Conservation (phyloP, 805 yeast genomes). For the Candida sakaeoensis region DNA sequence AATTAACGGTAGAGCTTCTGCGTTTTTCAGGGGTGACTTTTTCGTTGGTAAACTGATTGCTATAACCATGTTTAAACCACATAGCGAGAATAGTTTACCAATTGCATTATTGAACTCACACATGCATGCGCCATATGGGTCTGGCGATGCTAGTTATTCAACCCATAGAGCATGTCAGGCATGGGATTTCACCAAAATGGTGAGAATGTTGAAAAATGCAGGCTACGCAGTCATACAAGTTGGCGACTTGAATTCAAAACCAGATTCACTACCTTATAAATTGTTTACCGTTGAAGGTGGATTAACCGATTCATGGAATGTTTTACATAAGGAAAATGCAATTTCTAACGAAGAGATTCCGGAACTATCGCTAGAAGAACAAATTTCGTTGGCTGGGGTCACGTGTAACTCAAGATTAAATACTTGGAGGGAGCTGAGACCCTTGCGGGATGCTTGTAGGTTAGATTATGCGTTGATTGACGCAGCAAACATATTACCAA, state of each 20-base stretch:
- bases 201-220: conserved; percentile 56
- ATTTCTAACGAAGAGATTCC: conserved; percentile 18
- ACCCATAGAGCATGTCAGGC: conserved; percentile 95
- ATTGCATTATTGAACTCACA: conserved; percentile 86
- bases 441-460: conserved; percentile 72
- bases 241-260: conserved; percentile 89
- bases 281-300: conserved; percentile 68
- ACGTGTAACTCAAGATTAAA: conserved; percentile 88
- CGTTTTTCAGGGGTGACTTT: conserved; percentile 95
- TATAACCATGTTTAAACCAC: conserved; percentile 58
- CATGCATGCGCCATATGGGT: conserved; percentile 90
- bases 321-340: conserved; percentile 33
- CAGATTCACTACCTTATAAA: conserved; percentile 78
- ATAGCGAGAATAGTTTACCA: conserved; percentile 43
- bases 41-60: conserved; percentile 90
- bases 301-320: conserved; percentile 80
- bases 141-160: conserved; percentile 84
- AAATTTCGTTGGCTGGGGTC: conserved; percentile 69
- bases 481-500: conserved; percentile 45
- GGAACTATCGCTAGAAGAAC: conserved; percentile 39
- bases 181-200: conserved; percentile 82
- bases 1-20: conserved; percentile 90
- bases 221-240: conserved; percentile 87
- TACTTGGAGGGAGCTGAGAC: conserved; percentile 70
- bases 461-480: conserved; percentile 87